Percentiles rank a stretch among this genome's conserved stretches.
phyloP scores from a whole-genome alignment of 2,329 filamentous ascomycete species.

The Claviceps capensis region DNA sequence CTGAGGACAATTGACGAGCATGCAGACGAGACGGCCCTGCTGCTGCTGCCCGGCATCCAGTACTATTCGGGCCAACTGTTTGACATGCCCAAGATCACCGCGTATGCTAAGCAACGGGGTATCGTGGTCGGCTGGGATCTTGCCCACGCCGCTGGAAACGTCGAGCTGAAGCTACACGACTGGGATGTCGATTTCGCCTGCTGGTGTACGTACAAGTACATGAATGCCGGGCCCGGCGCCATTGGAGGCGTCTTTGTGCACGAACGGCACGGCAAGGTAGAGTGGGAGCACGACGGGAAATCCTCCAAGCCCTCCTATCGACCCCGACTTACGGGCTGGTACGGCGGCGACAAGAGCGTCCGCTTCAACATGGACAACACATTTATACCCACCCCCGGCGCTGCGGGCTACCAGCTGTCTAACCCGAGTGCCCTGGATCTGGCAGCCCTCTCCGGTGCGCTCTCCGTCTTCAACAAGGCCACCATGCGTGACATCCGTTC shows the following conservation, averaged over 20 bases:
- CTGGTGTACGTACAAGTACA: conserved; percentile 93
- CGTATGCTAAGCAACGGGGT: conserved; percentile 55
- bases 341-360: conserved; percentile 63
- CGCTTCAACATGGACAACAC: conserved; percentile 75
- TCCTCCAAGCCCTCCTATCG: conserved; percentile 32
- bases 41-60: conserved; percentile 77
- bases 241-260: conserved; percentile 77
- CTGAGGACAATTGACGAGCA: conserved; percentile 61
- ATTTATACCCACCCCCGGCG: conserved; percentile 66
- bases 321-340: conserved; percentile 70
- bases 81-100: conserved; percentile 69
- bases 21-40: conserved; percentile 55
- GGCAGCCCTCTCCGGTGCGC: conserved; percentile 56
- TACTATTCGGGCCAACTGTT: conserved; percentile 87
- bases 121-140: conserved; percentile 78
- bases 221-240: conserved; percentile 71
- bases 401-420: conserved; percentile 70
- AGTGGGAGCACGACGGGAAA: conserved; percentile 16
- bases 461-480: conserved; percentile 62
- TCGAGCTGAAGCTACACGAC: conserved; percentile 64
- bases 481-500: conserved; percentile 53
- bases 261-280: conserved; percentile 51
- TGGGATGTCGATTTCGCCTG: conserved; percentile 87
- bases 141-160: conserved; percentile 76
- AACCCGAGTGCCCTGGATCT: conserved; percentile 72